Evolutionary conservation across 805 yeast genomes (phyloP).

Genomic region (Wickerhamiella sergipiensis): DNA sequence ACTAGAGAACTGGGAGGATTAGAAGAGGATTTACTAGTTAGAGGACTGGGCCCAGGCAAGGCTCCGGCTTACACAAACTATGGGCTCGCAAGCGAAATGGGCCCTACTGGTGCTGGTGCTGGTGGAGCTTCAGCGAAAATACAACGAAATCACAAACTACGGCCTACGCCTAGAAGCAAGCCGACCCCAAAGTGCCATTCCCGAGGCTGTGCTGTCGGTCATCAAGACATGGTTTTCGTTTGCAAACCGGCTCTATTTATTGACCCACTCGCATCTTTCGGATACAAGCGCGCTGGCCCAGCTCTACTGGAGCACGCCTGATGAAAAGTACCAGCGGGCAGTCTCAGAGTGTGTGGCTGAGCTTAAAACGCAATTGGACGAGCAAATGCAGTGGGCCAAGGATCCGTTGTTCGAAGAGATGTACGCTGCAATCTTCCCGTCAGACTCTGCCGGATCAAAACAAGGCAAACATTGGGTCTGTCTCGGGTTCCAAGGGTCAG

Average conservation of each 20-base stretch:
- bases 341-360: neutral
- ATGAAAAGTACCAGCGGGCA: neutral
- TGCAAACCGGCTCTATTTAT: neutral
- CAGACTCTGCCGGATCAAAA: neutral
- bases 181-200: neutral
- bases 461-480: slow-evolving; percentile 21
- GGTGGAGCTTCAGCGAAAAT: neutral
- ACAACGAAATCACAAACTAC: neutral
- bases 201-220: neutral
- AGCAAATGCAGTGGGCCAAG: neutral
- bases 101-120: neutral
- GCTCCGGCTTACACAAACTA: too few relatives aligned
- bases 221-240: neutral
- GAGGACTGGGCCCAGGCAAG: too few relatives aligned
- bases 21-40: too few relatives aligned
- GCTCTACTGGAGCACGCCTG: neutral
- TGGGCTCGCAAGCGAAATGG: neutral
- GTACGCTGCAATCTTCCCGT: neutral
- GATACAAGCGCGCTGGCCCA: neutral
- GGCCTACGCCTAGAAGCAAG: neutral
- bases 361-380: neutral
- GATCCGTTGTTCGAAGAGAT: neutral
- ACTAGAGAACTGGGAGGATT: too few relatives aligned
- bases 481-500: slow-evolving; percentile 28
- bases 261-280: neutral